Percentiles rank a stretch among this genome's conserved stretches.
phyloP scores from a whole-genome alignment of 371 early-diverging fungal species.

The Caulochytrium protostelioides region DNA sequence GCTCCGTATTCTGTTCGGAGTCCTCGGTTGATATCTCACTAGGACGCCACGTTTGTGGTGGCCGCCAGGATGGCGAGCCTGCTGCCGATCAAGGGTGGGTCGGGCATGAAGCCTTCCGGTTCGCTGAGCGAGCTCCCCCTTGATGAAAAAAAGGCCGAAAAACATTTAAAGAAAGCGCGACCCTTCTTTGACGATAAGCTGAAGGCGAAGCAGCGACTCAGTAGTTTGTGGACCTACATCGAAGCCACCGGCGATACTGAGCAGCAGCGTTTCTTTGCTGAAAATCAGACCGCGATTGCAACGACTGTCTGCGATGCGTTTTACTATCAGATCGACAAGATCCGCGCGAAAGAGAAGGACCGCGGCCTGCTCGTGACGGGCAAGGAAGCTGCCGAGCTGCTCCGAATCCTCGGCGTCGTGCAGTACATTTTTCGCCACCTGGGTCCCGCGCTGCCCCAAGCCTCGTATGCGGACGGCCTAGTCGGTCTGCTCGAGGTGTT shows the following conservation, averaged over 20 bases:
- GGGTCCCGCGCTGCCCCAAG: slow-evolving; percentile 42
- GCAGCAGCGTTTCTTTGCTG: slow-evolving; percentile 53
- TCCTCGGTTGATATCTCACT: no score
- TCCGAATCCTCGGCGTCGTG: slow-evolving; percentile 37
- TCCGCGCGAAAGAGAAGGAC: slow-evolving; percentile 34
- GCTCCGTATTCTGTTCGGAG: no score
- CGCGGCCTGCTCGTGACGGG: slow-evolving; percentile 8
- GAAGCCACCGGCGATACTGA: slow-evolving; percentile 28
- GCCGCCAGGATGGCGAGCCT: no score
- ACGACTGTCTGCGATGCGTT: slow-evolving; percentile 43
- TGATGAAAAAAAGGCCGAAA: slow-evolving; percentile 20
- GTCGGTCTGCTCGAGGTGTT: slow-evolving; percentile 10
- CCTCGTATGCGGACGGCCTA: slow-evolving; percentile 46
- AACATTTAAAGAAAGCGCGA: slow-evolving; percentile 43
- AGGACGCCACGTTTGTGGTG: no score
- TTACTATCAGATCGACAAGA: slow-evolving; percentile 46
- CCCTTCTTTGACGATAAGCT: slow-evolving; percentile 56
- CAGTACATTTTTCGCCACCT: slow-evolving; percentile 43
- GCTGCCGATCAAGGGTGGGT: no score
- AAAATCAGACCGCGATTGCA: slow-evolving; percentile 48
- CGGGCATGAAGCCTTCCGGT: no score
- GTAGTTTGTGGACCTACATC: slow-evolving; percentile 42
- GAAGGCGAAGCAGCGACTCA: slow-evolving; percentile 45
- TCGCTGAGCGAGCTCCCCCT: no score
- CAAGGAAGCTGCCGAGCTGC: slow-evolving; percentile 42